A percentile compares a stretch with the other conserved stretches of the same genome.
These are phyloP conservation scores for Fusarium sp. DNA, from an alignment of 2,329 filamentous ascomycete genomes.

Conservation along the genomic window DNA sequence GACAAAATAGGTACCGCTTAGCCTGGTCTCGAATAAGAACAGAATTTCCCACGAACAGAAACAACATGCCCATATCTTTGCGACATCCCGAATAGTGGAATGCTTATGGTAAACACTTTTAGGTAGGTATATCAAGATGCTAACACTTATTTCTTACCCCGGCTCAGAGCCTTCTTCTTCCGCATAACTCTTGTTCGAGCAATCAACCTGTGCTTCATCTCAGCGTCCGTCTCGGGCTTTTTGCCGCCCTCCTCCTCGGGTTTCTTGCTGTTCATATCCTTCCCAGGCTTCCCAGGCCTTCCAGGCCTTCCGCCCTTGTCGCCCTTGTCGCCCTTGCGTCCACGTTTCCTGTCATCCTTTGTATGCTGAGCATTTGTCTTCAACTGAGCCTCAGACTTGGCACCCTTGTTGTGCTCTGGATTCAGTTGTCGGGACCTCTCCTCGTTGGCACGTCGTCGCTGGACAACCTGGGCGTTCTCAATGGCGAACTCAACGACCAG, in stretches of 20 bases:
- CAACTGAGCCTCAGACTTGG: conserved; percentile 23
- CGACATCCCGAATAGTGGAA: conserved; percentile 5
- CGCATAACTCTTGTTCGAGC: conserved; percentile 85
- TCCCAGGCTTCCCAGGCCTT: conserved; percentile 16
- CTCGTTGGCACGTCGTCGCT: conserved; percentile 67
- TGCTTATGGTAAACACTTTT: conserved; percentile 30
- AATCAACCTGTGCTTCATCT: conserved; percentile 79
- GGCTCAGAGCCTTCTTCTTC: conserved; percentile 69
- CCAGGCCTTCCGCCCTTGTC: conserved; percentile 18
- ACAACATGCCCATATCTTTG: conserved; percentile 15
- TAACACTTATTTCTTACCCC: conserved; percentile 49
- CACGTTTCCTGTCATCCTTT: conserved; percentile 40
- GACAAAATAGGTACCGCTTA: neutral
- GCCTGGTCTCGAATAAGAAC: neutral
- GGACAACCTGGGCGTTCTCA: conserved; percentile 96
- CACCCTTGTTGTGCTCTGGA: conserved; percentile 39
- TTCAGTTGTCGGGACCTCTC: conserved; percentile 51
- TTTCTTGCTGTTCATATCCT: conserved; percentile 4
- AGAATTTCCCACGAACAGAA: neutral
- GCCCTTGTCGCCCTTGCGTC: conserved; percentile 34
- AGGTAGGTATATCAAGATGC: conserved; percentile 38
- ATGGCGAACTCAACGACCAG: conserved; percentile 97
- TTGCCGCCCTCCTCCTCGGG: conserved; percentile 43
- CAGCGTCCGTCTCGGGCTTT: conserved; percentile 55
- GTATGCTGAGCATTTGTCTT: conserved; percentile 36